These are phyloP conservation scores for Collybia sordida DNA, from an alignment of 768 basidiomycete genomes.

Conservation along the genomic window DNA sequence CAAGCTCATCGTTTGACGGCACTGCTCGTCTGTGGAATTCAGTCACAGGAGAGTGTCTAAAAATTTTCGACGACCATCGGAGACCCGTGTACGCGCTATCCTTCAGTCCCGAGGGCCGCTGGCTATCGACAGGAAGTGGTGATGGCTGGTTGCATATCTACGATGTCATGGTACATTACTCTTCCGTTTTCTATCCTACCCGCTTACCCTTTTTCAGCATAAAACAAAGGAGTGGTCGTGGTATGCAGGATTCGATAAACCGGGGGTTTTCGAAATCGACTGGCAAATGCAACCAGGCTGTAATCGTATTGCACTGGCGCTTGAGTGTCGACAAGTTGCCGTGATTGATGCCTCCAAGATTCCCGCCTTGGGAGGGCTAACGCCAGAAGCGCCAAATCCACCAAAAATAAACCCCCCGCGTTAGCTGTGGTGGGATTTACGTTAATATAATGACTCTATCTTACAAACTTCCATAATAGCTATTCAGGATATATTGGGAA, in stretches of 20 bases:
- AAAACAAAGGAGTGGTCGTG: slow-evolving; percentile 63
- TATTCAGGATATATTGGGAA: no score
- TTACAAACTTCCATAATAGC: neutral
- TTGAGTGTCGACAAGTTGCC: slow-evolving; percentile 68
- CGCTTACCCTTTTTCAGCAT: slow-evolving; percentile 24
- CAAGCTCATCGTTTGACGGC: slow-evolving; percentile 76
- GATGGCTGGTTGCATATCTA: slow-evolving; percentile 80
- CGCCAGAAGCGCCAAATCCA: neutral
- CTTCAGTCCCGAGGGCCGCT: slow-evolving; percentile 74
- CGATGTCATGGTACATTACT: slow-evolving; percentile 57
- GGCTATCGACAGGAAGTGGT: slow-evolving; percentile 75
- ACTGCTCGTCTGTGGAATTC: slow-evolving; percentile 85
- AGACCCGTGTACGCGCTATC: slow-evolving; percentile 70
- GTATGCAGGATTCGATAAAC: slow-evolving; percentile 55
- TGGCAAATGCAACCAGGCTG: slow-evolving; percentile 58
- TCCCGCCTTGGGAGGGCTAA: slow-evolving; percentile 25
- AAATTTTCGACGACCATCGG: slow-evolving; percentile 69
- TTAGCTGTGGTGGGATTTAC: no score
- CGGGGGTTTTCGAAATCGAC: slow-evolving; percentile 74
- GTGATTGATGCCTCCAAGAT: slow-evolving; percentile 62
- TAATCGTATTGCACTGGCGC: slow-evolving; percentile 66
- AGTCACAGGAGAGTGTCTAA: slow-evolving; percentile 70
- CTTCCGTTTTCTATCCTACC: no score
- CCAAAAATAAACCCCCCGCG: neutral
- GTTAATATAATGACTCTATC: neutral